phyloP scores from a whole-genome alignment of 2,329 filamentous ascomycete species.

The Sclerotinia borealis region DNA sequence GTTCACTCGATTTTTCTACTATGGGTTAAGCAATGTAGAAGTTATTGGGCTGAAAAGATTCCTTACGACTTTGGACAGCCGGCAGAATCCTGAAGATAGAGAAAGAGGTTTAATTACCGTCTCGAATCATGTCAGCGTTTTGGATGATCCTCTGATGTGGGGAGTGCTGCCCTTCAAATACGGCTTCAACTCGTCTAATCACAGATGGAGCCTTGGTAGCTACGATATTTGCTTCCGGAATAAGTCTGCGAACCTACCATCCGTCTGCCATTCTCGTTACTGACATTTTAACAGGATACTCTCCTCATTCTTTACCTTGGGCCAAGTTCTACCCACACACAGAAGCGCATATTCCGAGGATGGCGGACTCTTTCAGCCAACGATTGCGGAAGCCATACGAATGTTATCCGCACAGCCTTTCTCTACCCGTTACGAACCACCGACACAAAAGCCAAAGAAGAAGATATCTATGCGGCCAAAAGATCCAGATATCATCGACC shows the following conservation, averaged over 20 bases:
- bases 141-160: conserved; percentile 95
- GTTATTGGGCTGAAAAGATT: conserved; percentile 72
- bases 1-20: conserved; percentile 69
- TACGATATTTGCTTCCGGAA: conserved; percentile 95
- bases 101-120: conserved; percentile 79
- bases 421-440: conserved; percentile 22
- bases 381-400: conserved; percentile 77
- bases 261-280: neutral
- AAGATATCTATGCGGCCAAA: conserved; percentile 12
- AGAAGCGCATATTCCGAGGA: conserved; percentile 64
- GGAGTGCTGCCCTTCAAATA: conserved; percentile 75
- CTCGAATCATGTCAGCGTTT: conserved; percentile 79
- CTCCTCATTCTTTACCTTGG: conserved; percentile 77
- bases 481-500: conserved; percentile 40
- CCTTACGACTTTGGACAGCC: conserved; percentile 65
- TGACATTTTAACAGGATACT: conserved; percentile 46
- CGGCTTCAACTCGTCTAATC: conserved; percentile 63
- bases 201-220: conserved; percentile 84
- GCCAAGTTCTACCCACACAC: conserved; percentile 87
- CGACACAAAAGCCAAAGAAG: neutral
- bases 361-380: conserved; percentile 86
- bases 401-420: conserved; percentile 63
- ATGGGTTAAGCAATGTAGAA: conserved; percentile 67
- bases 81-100: conserved; percentile 59
- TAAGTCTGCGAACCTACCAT: conserved; percentile 47